Evolutionary conservation across 495 filamentous ascomycete genomes (phyloP).

Genomic region (Aspergillus mulundensis): DNA sequence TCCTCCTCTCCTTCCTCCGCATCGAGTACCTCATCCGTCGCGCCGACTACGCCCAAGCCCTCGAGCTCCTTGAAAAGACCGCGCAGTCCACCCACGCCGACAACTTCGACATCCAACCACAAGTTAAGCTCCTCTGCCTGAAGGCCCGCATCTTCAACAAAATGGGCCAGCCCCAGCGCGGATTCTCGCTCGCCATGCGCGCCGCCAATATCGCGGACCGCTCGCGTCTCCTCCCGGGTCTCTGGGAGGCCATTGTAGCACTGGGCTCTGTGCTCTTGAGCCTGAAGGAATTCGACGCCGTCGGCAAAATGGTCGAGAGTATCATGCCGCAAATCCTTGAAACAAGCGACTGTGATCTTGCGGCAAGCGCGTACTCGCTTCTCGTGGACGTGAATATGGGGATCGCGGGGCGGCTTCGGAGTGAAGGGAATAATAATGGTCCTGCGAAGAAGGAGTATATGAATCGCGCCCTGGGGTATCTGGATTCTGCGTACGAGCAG

Average conservation of each 20-base stretch:
- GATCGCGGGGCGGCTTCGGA: conserved; percentile 56
- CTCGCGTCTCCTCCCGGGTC: conserved; percentile 62
- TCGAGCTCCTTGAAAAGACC: conserved; percentile 63
- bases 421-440: conserved; percentile 21
- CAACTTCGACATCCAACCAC: conserved; percentile 68
- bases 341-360: conserved; percentile 60
- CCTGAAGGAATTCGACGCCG: conserved; percentile 70
- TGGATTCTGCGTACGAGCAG: conserved; percentile 64
- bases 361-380: conserved; percentile 66
- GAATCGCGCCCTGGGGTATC: conserved; percentile 59
- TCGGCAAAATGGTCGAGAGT: conserved; percentile 60
- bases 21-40: conserved; percentile 68
- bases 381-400: conserved; percentile 84
- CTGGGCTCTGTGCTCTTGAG: conserved; percentile 66
- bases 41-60: conserved; percentile 58
- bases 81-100: conserved; percentile 61
- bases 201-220: conserved; percentile 75
- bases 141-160: conserved; percentile 73
- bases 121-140: conserved; percentile 67
- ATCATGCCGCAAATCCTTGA: conserved; percentile 83
- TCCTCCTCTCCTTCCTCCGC: conserved; percentile 64
- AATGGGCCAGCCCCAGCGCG: conserved; percentile 69
- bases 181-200: conserved; percentile 76
- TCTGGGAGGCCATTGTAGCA: conserved; percentile 74
- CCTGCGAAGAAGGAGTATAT: conserved; percentile 53